phyloP scores from a whole-genome alignment of 495 filamentous ascomycete genomes.

The Penicillium arizonense region DNA sequence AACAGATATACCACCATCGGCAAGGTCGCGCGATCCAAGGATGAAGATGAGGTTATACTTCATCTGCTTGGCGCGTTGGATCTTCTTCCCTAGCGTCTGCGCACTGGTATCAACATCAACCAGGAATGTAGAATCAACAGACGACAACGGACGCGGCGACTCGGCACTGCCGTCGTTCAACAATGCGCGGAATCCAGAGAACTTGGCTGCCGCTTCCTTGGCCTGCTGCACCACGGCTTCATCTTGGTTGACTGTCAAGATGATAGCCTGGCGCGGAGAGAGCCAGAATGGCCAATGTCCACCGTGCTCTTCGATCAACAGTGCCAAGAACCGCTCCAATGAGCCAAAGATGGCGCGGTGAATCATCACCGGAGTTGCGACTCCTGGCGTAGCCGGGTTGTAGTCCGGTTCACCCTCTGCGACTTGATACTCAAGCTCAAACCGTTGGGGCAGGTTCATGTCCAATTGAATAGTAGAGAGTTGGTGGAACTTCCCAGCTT shows the following conservation, averaged over 20 bases:
- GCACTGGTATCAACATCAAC: slow-evolving; percentile 71
- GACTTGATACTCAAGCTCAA: slow-evolving; percentile 68
- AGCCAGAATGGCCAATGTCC: slow-evolving; percentile 92
- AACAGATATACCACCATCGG: slow-evolving; percentile 41
- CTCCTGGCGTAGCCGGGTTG: slow-evolving; percentile 65
- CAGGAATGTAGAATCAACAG: slow-evolving; percentile 51
- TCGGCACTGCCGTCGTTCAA: slow-evolving; percentile 13
- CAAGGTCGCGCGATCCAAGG: slow-evolving; percentile 59
- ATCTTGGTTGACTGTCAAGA: slow-evolving; percentile 72
- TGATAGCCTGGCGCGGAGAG: slow-evolving; percentile 75
- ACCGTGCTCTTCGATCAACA: slow-evolving; percentile 81
- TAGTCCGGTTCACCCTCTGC: slow-evolving; percentile 57
- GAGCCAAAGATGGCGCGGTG: slow-evolving; percentile 88
- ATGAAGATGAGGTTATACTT: slow-evolving; percentile 75
- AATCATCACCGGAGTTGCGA: slow-evolving; percentile 77
- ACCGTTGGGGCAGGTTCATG: slow-evolving; percentile 86
- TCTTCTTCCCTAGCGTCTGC: slow-evolving; percentile 64
- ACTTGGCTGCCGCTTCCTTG: slow-evolving; percentile 35
- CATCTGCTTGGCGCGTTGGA: slow-evolving; percentile 67
- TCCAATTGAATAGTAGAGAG: slow-evolving; percentile 92
- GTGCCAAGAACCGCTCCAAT: slow-evolving; percentile 80
- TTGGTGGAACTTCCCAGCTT: slow-evolving; percentile 86
- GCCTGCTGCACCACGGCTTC: slow-evolving; percentile 59
- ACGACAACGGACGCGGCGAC: slow-evolving; percentile 33
- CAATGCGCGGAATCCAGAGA: slow-evolving; percentile 36